Conservation (phyloP, 257 asterid species). For the Salvia splendens region DNA sequence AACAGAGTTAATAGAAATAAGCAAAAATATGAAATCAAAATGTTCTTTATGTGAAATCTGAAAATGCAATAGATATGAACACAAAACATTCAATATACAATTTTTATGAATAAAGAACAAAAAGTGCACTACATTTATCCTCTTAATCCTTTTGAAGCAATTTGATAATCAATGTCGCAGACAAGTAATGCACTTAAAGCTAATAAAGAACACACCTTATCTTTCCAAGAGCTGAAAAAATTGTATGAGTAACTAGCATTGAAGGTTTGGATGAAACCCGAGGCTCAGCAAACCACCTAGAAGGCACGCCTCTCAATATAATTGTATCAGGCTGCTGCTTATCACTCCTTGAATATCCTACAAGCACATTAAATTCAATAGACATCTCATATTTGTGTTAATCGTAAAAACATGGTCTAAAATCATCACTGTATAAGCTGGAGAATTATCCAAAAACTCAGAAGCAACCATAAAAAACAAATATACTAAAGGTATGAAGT, state of each 20-base stretch:
- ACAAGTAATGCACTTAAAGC: constrained; percentile 22
- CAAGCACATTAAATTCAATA: constrained; percentile 19
- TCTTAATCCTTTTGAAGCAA: constrained; percentile 14
- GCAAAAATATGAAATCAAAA: not conserved
- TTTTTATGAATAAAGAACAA: not conserved
- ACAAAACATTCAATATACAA: constrained; percentile 1
- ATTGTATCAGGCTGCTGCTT: constrained; percentile 84
- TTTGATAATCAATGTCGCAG: constrained; percentile 16
- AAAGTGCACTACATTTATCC: not conserved
- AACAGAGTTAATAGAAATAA: not conserved
- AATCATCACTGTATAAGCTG: not conserved
- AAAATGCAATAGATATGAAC: not conserved
- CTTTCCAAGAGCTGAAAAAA: constrained; percentile 80
- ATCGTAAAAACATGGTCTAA: not conserved
- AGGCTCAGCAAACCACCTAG: constrained; percentile 97
- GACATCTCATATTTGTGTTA: not conserved
- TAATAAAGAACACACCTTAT: constrained; percentile 55
- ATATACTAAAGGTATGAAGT: constrained; percentile 12
- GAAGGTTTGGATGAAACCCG: constrained; percentile 98
- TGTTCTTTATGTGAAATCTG: not conserved
- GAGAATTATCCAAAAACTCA: not conserved
- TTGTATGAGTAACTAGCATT: constrained; percentile 90
- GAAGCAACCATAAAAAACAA: constrained; percentile 25
- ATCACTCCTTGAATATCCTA: constrained; percentile 65
- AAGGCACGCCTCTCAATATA: constrained; percentile 84